Conservation (phyloP, 176 grass and related monocot genomes). For the Juncus inflexus region DNA sequence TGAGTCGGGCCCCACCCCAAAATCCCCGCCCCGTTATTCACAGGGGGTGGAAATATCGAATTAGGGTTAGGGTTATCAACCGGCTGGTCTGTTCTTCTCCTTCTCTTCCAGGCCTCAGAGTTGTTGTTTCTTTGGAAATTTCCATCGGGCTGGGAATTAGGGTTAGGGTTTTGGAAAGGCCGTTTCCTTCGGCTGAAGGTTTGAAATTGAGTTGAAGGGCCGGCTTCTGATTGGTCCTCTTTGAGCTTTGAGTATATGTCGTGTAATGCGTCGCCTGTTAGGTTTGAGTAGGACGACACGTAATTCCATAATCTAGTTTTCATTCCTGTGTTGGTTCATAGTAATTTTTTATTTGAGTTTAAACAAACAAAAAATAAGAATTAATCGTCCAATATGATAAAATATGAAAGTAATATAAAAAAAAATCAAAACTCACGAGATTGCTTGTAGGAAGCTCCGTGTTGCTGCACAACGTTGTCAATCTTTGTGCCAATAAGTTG, state of each 20-base stretch:
- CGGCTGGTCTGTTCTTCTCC: constrained; percentile 55
- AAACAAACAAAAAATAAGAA: too few species aligned
- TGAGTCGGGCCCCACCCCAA: constrained; percentile 74
- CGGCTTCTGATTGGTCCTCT: constrained; percentile 78
- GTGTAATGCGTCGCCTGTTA: constrained; percentile 69
- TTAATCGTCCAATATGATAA: too few species aligned
- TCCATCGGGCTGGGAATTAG: constrained; percentile 54
- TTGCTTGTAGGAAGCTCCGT: constrained; percentile 85
- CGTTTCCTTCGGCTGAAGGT: constrained; percentile 64
- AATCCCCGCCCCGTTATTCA: constrained; percentile 86
- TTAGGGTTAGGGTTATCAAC: constrained; percentile 19
- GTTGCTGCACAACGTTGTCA: constrained; percentile 67
- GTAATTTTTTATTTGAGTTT: too few species aligned
- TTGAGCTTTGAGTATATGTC: constrained; percentile 89
- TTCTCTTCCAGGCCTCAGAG: constrained; percentile 86
- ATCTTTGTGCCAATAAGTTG: constrained; percentile 94
- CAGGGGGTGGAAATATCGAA: constrained; percentile 37
- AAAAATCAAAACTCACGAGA: constrained; percentile 93
- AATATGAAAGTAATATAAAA: too few species aligned
- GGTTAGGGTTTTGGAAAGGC: constrained; percentile 46
- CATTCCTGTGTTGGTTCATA: too few species aligned
- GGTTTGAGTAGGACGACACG: constrained; percentile 87
- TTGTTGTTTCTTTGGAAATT: constrained; percentile 24
- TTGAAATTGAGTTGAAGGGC: constrained; percentile 64
- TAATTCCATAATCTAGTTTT: constrained; percentile 95